Evolutionary conservation across 108 stramenopile genomes (phyloP), one percentile per base, ranked within the genome.

Genomic region (Bacterosira constricta): DNA sequence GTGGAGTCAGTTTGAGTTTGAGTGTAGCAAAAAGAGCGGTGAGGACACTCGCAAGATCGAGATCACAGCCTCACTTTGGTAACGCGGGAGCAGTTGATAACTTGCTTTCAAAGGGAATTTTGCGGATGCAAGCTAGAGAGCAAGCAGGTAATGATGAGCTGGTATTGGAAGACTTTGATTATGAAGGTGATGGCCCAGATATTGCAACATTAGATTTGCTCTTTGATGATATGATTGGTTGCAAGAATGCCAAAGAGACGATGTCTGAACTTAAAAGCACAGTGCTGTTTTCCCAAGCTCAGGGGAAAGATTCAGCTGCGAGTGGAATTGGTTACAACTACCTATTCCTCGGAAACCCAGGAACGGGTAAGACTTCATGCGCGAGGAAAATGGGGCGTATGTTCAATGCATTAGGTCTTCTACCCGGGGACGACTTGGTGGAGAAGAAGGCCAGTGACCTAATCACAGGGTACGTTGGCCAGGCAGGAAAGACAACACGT

Each of bases 51-150:
- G 61, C 42, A 17, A 57, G 34, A 44, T 30, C 42, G 12, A 68
- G 75, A 0, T 17, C 34, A 25, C 66, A 66, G 47, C 62, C 84
- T 36, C 75, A 88, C 38, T 90, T 90, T 77, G 89, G 89, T 37
- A 90, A 90, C 67, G 89, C 85, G 9, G 89, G 89, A 23, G 85
- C 85, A 8, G 87, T 88, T 25, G 86, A 84, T 27, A 63, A 63
- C 13, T 68, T 61, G 9, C 65, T 90, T 3, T 58, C 88, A 18
- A 76, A 70, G 31, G 53, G 26, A 29, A 51, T 35, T 29, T 18
- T 49, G 39, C 13, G 25, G 49, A 61, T 72, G 36, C 63, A 63
- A 66, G 45, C 17, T 37, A 63, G 66, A 50, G 66, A 52, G 39
- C 49, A 10, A 47, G 18, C 11, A 9, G 12, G 3, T 8, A 13